Evolutionary conservation across 768 basidiomycete genomes (phyloP), one percentile per base, ranked within the genome.

Genomic region (Naganishia vishniacii): DNA sequence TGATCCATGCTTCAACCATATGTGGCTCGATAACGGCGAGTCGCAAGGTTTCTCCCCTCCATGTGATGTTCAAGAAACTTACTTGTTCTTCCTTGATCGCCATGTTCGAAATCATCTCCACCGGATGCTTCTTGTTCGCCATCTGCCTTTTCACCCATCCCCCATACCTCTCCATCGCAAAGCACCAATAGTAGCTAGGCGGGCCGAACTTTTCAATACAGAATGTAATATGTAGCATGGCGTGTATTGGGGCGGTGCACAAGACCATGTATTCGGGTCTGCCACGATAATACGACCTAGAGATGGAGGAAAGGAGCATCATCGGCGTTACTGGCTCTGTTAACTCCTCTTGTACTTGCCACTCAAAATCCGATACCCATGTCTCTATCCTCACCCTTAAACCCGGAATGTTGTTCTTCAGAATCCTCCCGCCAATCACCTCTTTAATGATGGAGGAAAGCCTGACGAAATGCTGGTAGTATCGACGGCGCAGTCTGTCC

Each of bases 111-210:
- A 48, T 9, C 7, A 7, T 48, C 18, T 48, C 11, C 9, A 48
- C 20, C 9, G 20, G 8, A n/a, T 48, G 8, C 46, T 48, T 40
- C 37, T 8, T 40, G 37, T 40, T 40, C 9, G 8, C 8, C 37
- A 49, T 16, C 28, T 49, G 25, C 3, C 48, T 25, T 31, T 49
- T 49, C 8, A 51, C 6, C 49, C 49, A 51, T 28, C 49, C 49
- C 5, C 49, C 49, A n/a, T 16, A 34, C n/a, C 31, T 51, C 28
- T 51, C 49, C 49, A 51, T 51, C 15, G 28, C 32, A 20, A 51
- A 51, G 15, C 49, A n/a, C n/a, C n/a, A n/a, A n/a, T n/a, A n/a
- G n/a, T n/a, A n/a, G n/a, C n/a, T n/a, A n/a, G n/a, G n/a, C n/a
- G n/a, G n/a, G n/a, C n/a, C n/a, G n/a, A n/a, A n/a, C n/a, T n/a